Percentiles rank a stretch among this genome's conserved stretches.
phyloP scores from a whole-genome alignment of 108 stramenopile genomes.

The Cylindrotheca closterium region DNA sequence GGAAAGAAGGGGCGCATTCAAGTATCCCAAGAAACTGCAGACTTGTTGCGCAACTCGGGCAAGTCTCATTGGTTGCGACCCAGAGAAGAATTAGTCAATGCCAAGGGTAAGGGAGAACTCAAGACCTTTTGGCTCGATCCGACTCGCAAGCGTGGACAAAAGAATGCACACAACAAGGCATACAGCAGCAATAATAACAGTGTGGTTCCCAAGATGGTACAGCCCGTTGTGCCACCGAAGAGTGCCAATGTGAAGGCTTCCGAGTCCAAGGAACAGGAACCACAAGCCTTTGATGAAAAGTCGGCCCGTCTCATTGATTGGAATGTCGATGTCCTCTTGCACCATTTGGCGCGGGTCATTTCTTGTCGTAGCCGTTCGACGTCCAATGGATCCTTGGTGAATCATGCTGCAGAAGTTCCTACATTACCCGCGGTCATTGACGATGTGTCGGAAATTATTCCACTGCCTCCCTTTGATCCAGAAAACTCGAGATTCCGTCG shows the following conservation, averaged over 20 bases:
- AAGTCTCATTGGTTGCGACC: slow-evolving; percentile 45
- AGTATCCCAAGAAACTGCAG: slow-evolving; percentile 51
- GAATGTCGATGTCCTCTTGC: slow-evolving; percentile 31
- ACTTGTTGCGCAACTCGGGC: slow-evolving; percentile 36
- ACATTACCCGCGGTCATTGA: slow-evolving; percentile 20
- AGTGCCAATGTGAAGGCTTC: not conserved
- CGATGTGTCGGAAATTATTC: slow-evolving; percentile 29
- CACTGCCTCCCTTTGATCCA: slow-evolving; percentile 25
- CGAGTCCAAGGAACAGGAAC: too few species aligned
- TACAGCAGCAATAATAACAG: not conserved
- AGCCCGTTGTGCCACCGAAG: not conserved
- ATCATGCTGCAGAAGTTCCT: slow-evolving; percentile 23
- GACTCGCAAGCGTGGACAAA: slow-evolving; percentile 18
- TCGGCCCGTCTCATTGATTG: slow-evolving; percentile 33
- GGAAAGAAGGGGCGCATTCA: slow-evolving; percentile 46
- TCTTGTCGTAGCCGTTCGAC: slow-evolving; percentile 13
- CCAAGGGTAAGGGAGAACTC: slow-evolving; percentile 64
- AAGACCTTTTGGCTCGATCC: slow-evolving; percentile 60
- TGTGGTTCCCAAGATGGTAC: not conserved
- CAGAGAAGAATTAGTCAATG: slow-evolving; percentile 39
- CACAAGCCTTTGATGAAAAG: slow-evolving; percentile 30
- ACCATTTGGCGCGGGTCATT: slow-evolving; percentile 28
- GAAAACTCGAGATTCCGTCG: slow-evolving; percentile 23
- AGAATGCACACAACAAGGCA: slow-evolving; percentile 7
- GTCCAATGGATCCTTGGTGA: slow-evolving; percentile 21